A percentile compares a stretch with the other conserved stretches of the same genome.
Evolutionary conservation across 306 rosid species (phyloP).

Genomic region (Carpinus fangiana): DNA sequence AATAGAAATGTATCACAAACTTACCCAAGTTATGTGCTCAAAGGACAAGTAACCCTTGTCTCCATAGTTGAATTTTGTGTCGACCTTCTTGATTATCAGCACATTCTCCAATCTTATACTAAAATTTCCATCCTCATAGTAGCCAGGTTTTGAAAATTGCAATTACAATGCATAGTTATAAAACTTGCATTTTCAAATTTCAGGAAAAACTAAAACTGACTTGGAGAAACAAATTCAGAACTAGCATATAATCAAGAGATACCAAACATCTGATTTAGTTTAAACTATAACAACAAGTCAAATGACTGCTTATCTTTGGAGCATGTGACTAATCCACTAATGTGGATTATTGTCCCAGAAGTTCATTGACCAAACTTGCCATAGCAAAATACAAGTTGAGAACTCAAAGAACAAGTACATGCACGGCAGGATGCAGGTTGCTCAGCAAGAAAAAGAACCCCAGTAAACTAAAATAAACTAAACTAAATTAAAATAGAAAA

Average conservation of each 20-base stretch:
- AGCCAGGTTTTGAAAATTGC: slow-evolving; percentile 81
- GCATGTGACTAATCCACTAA: not conserved
- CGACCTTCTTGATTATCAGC: slow-evolving; percentile 77
- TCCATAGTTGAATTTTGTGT: slow-evolving; percentile 80
- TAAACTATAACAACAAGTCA: not conserved
- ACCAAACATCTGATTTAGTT: not conserved
- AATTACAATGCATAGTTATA: slow-evolving; percentile 21
- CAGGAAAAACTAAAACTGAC: slow-evolving; percentile 19
- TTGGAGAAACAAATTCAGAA: slow-evolving; percentile 7
- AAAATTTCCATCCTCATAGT: slow-evolving; percentile 86
- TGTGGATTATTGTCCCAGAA: not conserved
- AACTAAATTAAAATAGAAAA: not conserved
- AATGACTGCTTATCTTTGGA: not conserved
- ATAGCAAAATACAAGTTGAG: not conserved
- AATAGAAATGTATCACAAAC: slow-evolving; percentile 4
- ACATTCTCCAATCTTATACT: slow-evolving; percentile 99
- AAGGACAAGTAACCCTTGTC: slow-evolving; percentile 84
- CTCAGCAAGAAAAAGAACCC: not conserved
- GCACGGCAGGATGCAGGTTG: not conserved
- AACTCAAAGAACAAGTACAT: not conserved
- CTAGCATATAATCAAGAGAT: not conserved
- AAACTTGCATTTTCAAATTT: not conserved
- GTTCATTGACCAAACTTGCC: not conserved
- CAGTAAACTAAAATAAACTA: not conserved
- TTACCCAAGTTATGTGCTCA: slow-evolving; percentile 94